A percentile compares a stretch with the other conserved stretches of the same genome.
These are phyloP conservation scores for Paecilomyces dactylethromorphus DNA, from an alignment of 2,329 filamentous ascomycete species.

Conservation along the genomic window DNA sequence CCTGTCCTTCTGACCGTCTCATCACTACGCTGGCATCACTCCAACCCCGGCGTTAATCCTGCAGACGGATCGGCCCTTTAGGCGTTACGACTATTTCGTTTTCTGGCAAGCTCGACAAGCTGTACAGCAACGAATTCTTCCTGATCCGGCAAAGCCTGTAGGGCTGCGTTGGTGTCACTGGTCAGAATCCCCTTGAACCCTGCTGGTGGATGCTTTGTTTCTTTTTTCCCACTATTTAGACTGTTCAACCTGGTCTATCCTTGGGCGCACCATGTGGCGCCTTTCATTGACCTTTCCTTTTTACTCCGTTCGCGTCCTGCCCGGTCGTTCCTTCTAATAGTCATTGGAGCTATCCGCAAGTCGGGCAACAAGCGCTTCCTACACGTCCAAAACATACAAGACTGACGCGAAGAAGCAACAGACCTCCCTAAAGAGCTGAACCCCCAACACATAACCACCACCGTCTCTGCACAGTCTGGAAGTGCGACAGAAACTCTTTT, in stretches of 20 bases:
- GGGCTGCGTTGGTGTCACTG: not conserved
- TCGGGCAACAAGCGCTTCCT: not conserved
- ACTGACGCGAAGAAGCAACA: not conserved
- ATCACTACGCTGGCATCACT: not conserved
- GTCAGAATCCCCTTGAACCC: constrained; percentile 3
- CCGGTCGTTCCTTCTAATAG: not conserved
- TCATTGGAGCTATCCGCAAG: not conserved
- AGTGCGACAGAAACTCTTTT: not conserved
- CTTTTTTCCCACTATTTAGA: not conserved
- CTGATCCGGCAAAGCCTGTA: constrained; percentile 2
- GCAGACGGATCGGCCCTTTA: not conserved
- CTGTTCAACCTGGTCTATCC: not conserved
- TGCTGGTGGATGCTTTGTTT: constrained; percentile 12
- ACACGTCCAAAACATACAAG: not conserved
- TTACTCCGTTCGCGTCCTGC: not conserved
- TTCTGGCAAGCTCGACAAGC: not conserved
- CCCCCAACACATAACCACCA: not conserved
- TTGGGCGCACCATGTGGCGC: not conserved
- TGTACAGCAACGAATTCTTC: not conserved
- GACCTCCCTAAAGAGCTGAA: not conserved
- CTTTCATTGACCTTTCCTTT: not conserved
- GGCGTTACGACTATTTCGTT: not conserved
- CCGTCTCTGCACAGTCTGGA: not conserved
- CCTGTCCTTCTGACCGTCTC: not conserved
- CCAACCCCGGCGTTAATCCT: not conserved